These are phyloP conservation scores for Amanita pseudoporphyria DNA, from an alignment of 768 basidiomycete species.

Conservation along the genomic window DNA sequence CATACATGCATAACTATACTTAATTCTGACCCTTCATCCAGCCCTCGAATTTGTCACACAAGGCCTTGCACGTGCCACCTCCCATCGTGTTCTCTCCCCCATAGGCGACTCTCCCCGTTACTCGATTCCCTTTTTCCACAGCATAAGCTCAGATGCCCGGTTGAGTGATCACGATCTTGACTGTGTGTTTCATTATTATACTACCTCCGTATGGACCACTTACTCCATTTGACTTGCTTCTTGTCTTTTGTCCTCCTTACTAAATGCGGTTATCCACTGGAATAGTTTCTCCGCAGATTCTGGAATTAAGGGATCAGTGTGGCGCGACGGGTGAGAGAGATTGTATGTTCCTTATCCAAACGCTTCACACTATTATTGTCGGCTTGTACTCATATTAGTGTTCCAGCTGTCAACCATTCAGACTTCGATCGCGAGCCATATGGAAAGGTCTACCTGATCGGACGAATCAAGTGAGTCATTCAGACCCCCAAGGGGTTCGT, in stretches of 20 bases:
- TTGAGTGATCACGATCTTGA: slow-evolving; percentile 37
- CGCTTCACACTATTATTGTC: neutral
- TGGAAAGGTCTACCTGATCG: slow-evolving; percentile 66
- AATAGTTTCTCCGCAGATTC: slow-evolving; percentile 55
- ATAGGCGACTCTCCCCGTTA: slow-evolving; percentile 54
- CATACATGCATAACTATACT: neutral
- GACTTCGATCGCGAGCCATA: slow-evolving; percentile 66
- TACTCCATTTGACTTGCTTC: neutral
- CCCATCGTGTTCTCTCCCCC: slow-evolving; percentile 73
- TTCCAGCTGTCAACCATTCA: slow-evolving; percentile 60
- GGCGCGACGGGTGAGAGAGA: slow-evolving; percentile 48
- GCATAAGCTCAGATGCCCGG: slow-evolving; percentile 48
- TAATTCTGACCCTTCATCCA: slow-evolving; percentile 16
- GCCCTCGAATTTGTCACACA: slow-evolving; percentile 72
- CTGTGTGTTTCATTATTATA: slow-evolving; percentile 20
- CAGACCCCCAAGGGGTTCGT: neutral
- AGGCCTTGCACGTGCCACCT: slow-evolving; percentile 71
- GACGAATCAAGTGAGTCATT: slow-evolving; percentile 62
- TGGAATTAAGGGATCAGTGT: slow-evolving; percentile 48
- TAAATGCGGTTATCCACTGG: neutral
- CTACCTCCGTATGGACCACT: neutral
- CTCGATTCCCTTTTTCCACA: slow-evolving; percentile 83
- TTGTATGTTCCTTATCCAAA: slow-evolving; percentile 34
- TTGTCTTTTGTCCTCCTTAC: neutral
- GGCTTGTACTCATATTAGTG: slow-evolving; percentile 23